These are phyloP conservation scores for Galerina sulciceps DNA, from an alignment of 768 basidiomycete genomes.

Conservation along the genomic window DNA sequence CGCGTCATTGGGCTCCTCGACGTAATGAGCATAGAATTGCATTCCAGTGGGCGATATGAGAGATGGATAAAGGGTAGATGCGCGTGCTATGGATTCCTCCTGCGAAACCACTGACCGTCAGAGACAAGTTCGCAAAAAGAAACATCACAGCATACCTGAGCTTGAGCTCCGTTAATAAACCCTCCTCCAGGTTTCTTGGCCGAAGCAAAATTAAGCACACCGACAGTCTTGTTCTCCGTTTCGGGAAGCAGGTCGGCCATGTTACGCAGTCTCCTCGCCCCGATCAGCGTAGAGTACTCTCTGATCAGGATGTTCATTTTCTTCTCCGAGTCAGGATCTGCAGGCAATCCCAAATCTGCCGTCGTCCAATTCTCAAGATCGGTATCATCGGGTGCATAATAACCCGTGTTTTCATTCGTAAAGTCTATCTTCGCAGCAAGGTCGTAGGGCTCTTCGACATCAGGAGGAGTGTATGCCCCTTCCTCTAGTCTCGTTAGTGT, in stretches of 20 bases:
- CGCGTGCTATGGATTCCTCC: slow-evolving; percentile 77
- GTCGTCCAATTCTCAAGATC: slow-evolving; percentile 14
- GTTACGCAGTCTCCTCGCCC: slow-evolving; percentile 21
- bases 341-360: not conserved
- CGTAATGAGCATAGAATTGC: slow-evolving; percentile 65
- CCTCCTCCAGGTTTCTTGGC: slow-evolving; percentile 79
- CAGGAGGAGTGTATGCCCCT: slow-evolving; percentile 21
- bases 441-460: slow-evolving; percentile 14
- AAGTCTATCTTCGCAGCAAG: slow-evolving; percentile 18
- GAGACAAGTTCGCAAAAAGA: not conserved
- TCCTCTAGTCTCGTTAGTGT: slow-evolving; percentile 25
- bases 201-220: slow-evolving; percentile 77
- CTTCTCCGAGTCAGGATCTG: not conserved
- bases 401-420: slow-evolving; percentile 22
- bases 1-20: slow-evolving; percentile 47
- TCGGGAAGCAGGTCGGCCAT: not conserved
- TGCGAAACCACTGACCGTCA: not conserved
- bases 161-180: slow-evolving; percentile 71
- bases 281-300: slow-evolving; percentile 29
- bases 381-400: slow-evolving; percentile 21
- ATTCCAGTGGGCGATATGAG: slow-evolving; percentile 57
- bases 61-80: slow-evolving; percentile 71
- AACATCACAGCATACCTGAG: slow-evolving; percentile 42
- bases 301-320: slow-evolving; percentile 19
- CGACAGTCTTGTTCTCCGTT: slow-evolving; percentile 30